Evolutionary conservation across 345 rosid species (phyloP).

Genomic region (Tarenaya hassleriana): DNA sequence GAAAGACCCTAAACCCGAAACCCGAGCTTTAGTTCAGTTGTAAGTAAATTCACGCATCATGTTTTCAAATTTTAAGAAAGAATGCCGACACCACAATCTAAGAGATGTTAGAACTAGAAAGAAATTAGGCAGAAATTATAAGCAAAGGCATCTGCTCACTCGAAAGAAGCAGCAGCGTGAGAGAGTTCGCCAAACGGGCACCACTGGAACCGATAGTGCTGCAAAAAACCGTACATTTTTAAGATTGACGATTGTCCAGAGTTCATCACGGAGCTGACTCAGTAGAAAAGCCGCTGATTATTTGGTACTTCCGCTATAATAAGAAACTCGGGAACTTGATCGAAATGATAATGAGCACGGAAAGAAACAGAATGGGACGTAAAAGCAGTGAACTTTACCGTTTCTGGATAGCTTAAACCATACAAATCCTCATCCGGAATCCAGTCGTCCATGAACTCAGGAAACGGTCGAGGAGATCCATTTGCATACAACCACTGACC

Average conservation of each 20-base stretch:
- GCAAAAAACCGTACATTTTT: constrained; percentile 10
- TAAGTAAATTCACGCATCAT: neutral
- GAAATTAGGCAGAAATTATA: constrained; percentile 4
- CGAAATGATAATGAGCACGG: neutral
- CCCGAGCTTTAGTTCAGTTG: no score
- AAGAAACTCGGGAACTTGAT: neutral
- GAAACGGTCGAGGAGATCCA: constrained; percentile 43
- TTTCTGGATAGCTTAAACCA: constrained; percentile 46
- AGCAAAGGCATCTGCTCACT: constrained; percentile 39
- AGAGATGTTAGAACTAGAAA: constrained; percentile 1
- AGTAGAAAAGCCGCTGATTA: neutral
- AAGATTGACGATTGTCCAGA: constrained; percentile 4
- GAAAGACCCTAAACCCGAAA: no score
- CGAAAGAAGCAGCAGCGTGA: constrained; percentile 40
- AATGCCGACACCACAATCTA: neutral
- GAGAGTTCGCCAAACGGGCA: constrained; percentile 58
- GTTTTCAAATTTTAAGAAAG: neutral
- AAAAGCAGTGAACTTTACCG: constrained; percentile 33
- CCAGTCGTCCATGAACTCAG: constrained; percentile 63
- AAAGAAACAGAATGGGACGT: constrained; percentile 2
- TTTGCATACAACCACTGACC: constrained; percentile 71
- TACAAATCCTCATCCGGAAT: constrained; percentile 51
- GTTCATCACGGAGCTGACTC: neutral
- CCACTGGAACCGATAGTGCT: constrained; percentile 61
- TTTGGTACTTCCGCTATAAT: constrained; percentile 1